Base-by-base conservation (phyloP, 2,329 filamentous ascomycete species). In the Xylariaceae sp. region DNA sequence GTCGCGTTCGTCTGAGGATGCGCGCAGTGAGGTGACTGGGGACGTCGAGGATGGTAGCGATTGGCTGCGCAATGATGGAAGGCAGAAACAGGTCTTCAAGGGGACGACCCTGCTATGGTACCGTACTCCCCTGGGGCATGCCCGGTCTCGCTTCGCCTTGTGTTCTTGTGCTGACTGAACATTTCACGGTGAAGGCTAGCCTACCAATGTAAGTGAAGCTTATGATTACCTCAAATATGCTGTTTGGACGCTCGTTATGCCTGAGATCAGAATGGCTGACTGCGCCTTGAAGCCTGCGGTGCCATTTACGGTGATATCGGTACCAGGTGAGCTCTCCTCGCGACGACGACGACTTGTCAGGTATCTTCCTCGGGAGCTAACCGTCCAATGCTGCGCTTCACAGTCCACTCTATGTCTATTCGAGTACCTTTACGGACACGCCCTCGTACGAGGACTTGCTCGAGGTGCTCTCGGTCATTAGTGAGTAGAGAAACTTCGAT, bases 291-390 rank as follows among this genome's bases (percentile, higher is more conserved):
- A n/a, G n/a, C n/a, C n/a, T n/a, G n/a, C 19, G 80, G 81, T 35
- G 76, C 81, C 28, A 83, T 84, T 35, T 84, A 85, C 45, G 81
- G 81, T 16, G 81, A 85, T 48, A 83, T 84, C 52, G 81, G 79
- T 40, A 73, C 69, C 14, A 56, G 52, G 57, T 58, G 32, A 38
- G 36, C 31, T 23, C 40, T 36, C 15, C 34, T 23, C n/a, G n/a
- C n/a, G n/a, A n/a, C n/a, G n/a, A n/a, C n/a, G n/a, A n/a, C n/a
- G n/a, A n/a, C n/a, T n/a, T 8, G 13, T 17, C 32, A 24, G 13
- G 5, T 30, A 14, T 18, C 13, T 23, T 15, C 13, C 18, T 4
- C 16, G 5, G 9, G 23, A 6, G 13, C 32, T 31, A n/a, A n/a
- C n/a, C 38, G 40, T 33, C 40, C 21, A 4, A 12, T 19, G 19